Evolutionary conservation across 495 filamentous ascomycete genomes (phyloP).

Genomic region (Xylaria bambusicola): DNA sequence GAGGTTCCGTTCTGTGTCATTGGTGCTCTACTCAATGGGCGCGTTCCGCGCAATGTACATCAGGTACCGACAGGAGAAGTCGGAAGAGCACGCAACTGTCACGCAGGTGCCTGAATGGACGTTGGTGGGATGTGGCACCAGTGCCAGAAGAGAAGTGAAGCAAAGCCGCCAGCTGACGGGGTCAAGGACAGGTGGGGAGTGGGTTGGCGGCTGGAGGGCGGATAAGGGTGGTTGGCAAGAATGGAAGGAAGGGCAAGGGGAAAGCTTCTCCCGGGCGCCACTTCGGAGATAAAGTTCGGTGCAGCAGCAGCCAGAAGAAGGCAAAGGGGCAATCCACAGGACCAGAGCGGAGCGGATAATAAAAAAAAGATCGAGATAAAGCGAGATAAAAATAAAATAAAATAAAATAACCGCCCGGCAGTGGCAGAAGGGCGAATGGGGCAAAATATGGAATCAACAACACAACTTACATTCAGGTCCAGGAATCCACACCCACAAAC

Average conservation of each 20-base stretch:
- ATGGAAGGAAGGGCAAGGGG: background rate
- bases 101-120: no score
- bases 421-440: constrained; percentile 11
- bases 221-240: background rate
- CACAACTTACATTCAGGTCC: constrained; percentile 41
- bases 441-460: constrained; percentile 24
- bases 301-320: constrained; percentile 1
- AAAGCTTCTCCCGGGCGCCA: background rate
- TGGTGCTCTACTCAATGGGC: no score
- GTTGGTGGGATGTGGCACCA: background rate
- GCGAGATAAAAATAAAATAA: constrained; percentile 18
- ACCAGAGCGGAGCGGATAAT: constrained; percentile 24
- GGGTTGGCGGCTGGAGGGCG: background rate
- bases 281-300: constrained; percentile 16
- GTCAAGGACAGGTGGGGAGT: no score
- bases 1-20: no score
- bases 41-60: no score
- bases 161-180: background rate
- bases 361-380: background rate
- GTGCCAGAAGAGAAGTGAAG: background rate
- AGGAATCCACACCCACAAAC: constrained; percentile 26
- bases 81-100: background rate
- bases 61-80: background rate
- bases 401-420: constrained; percentile 26
- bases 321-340: constrained; percentile 19